Evolutionary conservation across 768 basidiomycete genomes (phyloP).

Genomic region (Amanita jacksonii): DNA sequence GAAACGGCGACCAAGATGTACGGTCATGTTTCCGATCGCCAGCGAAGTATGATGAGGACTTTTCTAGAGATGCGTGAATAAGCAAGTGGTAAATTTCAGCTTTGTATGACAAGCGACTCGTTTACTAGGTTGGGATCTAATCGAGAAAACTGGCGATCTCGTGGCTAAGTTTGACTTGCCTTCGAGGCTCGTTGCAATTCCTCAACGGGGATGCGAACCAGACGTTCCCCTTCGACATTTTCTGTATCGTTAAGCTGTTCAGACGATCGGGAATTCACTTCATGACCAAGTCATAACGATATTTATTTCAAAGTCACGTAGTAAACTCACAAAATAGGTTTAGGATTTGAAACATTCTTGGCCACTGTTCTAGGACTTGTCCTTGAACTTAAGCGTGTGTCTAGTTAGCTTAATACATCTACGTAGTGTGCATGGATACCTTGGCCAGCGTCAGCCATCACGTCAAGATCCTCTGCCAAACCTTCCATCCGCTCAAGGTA

Average conservation of each 20-base stretch:
- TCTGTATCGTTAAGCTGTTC: neutral
- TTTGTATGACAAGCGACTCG: conserved; percentile 8
- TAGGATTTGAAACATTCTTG: conserved; percentile 73
- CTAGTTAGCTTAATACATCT: neutral
- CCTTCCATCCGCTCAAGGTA: conserved; percentile 62
- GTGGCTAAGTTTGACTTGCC: no score
- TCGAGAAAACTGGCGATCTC: no score
- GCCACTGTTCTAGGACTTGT: conserved; percentile 73
- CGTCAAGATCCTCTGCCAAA: conserved; percentile 61
- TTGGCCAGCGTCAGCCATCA: conserved; percentile 70
- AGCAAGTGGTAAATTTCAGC: conserved; percentile 12
- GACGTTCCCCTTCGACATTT: conserved; percentile 38
- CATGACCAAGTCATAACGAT: neutral
- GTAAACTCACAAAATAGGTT: conserved; percentile 50
- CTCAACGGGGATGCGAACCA: conserved; percentile 69
- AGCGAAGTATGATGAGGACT: no score
- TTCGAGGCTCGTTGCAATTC: conserved; percentile 38
- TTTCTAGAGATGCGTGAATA: no score
- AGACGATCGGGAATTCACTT: neutral
- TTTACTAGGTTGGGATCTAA: conserved; percentile 27
- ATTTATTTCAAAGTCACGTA: neutral
- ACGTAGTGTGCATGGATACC: conserved; percentile 26
- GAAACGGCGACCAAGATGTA: no score
- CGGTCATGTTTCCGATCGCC: no score
- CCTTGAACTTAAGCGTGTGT: conserved; percentile 41